Evolutionary conservation across 2,329 filamentous ascomycete genomes (phyloP).

Genomic region (Ophiostoma sp.): DNA sequence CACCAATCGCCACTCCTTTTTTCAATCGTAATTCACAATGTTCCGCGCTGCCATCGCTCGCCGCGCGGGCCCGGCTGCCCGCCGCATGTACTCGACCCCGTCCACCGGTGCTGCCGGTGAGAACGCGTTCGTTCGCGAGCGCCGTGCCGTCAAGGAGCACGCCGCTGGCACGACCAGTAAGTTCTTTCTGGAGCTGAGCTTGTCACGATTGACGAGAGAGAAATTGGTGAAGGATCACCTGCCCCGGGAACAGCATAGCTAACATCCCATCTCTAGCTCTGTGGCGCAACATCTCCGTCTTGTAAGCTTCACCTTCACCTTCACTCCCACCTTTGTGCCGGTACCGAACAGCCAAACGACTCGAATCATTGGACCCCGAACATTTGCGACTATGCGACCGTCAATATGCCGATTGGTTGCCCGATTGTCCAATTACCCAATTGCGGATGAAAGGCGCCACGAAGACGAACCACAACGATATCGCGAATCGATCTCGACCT

Average conservation of each 20-base stretch:
- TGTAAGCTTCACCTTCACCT: constrained; percentile 59
- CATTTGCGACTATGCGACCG: not conserved
- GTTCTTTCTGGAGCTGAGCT: constrained; percentile 39
- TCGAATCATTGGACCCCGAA: not conserved
- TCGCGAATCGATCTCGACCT: not conserved
- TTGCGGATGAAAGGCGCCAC: not conserved
- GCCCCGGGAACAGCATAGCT: constrained; percentile 32
- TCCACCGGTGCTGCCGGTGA: constrained; percentile 48
- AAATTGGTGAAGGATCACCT: not conserved
- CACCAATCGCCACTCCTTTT: constrained; percentile 13
- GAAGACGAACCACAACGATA: not conserved
- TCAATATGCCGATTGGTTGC: not conserved
- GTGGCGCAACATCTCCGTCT: constrained; percentile 95
- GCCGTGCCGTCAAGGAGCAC: constrained; percentile 86
- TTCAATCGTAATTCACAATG: constrained; percentile 23
- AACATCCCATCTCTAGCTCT: constrained; percentile 62
- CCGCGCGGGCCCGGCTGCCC: constrained; percentile 28
- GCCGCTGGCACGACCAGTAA: constrained; percentile 79
- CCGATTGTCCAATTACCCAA: too few species aligned
- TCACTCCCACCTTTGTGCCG: not conserved
- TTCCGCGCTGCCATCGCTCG: constrained; percentile 29
- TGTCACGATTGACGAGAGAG: not conserved
- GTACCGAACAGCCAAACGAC: not conserved
- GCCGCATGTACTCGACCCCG: constrained; percentile 29
- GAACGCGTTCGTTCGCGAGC: constrained; percentile 93